phyloP scores from a whole-genome alignment of 495 filamentous ascomycete genomes.

The Aspergillus panamensis region DNA sequence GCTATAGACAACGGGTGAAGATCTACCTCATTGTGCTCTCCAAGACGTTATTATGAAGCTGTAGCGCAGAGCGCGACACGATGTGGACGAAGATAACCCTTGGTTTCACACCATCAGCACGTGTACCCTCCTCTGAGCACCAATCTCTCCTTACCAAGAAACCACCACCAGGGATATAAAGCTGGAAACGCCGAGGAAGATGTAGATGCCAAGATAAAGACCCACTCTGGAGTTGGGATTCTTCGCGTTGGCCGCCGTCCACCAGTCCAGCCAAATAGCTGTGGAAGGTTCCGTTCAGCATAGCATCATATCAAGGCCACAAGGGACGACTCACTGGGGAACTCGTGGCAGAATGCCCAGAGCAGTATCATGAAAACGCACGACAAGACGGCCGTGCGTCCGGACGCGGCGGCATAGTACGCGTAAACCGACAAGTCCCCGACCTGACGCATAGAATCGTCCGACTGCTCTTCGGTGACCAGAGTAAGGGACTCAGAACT shows the following conservation, averaged over 20 bases:
- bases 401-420: conserved; percentile 7
- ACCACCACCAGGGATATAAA: conserved; percentile 26
- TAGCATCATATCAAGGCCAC: too few species aligned
- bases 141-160: conserved; percentile 36
- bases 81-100: conserved; percentile 20
- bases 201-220: conserved; percentile 47
- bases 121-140: too few species aligned
- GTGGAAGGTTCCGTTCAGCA: background rate
- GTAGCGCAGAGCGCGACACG: conserved; percentile 33
- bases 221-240: conserved; percentile 32
- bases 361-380: background rate
- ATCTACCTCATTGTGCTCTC: conserved; percentile 6
- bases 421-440: conserved; percentile 10
- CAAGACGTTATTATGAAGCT: conserved; percentile 28
- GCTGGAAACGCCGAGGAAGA: conserved; percentile 29
- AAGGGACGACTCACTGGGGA: conserved; percentile 2
- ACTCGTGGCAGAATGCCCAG: background rate
- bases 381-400: conserved; percentile 16
- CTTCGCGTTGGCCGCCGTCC: conserved; percentile 37
- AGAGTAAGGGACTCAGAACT: too few species aligned
- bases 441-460: background rate
- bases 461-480: background rate
- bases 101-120: background rate
- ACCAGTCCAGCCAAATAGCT: conserved; percentile 48
- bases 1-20: too few species aligned